Conservation (phyloP, 352 stramenopile genomes). For the Pythium utonaiense region DNA sequence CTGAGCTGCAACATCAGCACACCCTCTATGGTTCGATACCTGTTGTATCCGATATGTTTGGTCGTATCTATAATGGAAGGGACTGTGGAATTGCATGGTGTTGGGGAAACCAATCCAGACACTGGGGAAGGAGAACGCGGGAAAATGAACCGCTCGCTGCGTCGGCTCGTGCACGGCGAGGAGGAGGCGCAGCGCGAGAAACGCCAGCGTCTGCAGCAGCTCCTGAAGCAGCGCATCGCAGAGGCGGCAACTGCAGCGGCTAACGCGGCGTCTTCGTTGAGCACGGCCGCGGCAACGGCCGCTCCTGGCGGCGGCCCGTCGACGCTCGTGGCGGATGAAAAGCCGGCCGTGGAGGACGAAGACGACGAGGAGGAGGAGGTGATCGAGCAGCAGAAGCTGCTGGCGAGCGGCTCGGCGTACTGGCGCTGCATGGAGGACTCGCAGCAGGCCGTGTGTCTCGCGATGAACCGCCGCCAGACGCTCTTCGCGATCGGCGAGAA, state of each 20-base stretch:
- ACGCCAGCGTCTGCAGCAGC: constrained; percentile 26
- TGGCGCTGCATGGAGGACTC: constrained; percentile 74
- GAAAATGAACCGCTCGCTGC: constrained; percentile 30
- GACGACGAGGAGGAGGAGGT: constrained; percentile 48
- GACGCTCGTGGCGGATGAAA: background rate
- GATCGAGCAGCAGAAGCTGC: constrained; percentile 51
- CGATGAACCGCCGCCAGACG: constrained; percentile 56
- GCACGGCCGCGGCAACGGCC: background rate
- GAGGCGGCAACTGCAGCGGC: constrained; percentile 6
- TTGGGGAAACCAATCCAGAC: constrained; percentile 4
- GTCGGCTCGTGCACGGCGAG: constrained; percentile 32
- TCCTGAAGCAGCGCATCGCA: constrained; percentile 22
- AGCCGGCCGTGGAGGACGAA: constrained; percentile 13
- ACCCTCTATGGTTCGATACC: background rate
- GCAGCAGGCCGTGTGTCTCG: constrained; percentile 69
- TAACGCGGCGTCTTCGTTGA: background rate
- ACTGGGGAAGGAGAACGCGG: background rate
- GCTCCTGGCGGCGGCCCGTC: background rate
- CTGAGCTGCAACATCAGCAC: background rate
- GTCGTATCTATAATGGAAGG: background rate
- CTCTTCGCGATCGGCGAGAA: constrained; percentile 75
- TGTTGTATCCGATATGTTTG: background rate
- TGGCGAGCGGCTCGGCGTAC: constrained; percentile 41
- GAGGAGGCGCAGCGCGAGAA: constrained; percentile 34
- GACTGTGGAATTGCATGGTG: background rate